Evolutionary conservation across 495 filamentous ascomycete species (phyloP).

Genomic region (Cercophora samala): DNA sequence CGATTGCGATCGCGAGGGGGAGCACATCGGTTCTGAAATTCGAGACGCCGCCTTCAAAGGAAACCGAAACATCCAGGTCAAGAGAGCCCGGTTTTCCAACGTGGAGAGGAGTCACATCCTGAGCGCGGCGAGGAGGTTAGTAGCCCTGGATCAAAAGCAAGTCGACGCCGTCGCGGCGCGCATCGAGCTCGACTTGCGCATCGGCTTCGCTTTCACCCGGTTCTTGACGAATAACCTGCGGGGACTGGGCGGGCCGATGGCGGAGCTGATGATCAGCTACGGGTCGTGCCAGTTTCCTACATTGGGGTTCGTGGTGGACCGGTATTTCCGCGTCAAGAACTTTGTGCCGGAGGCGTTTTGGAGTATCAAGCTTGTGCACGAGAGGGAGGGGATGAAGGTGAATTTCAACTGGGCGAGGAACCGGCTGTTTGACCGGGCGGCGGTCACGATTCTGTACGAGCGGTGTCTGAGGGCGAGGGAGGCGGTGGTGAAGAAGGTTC

Average conservation of each 20-base stretch:
- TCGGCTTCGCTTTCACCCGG: constrained; percentile 90
- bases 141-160: constrained; percentile 78
- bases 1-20: constrained; percentile 96
- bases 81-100: constrained; percentile 88
- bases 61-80: constrained; percentile 72
- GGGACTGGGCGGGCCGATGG: constrained; percentile 58
- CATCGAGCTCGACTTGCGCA: constrained; percentile 88
- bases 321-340: constrained; percentile 87
- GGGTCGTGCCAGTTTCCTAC: constrained; percentile 98
- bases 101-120: constrained; percentile 89
- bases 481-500: constrained; percentile 76
- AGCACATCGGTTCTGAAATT: constrained; percentile 94
- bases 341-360: constrained; percentile 93
- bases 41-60: constrained; percentile 70
- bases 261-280: constrained; percentile 73
- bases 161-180: constrained; percentile 84
- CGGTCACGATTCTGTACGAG: constrained; percentile 79
- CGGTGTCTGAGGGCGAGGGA: constrained; percentile 72
- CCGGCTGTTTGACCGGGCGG: constrained; percentile 82
- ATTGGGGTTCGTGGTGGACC: constrained; percentile 92
- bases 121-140: constrained; percentile 71
- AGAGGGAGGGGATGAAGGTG: constrained; percentile 73
- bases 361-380: constrained; percentile 80
- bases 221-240: constrained; percentile 74
- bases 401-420: constrained; percentile 80